A percentile compares a stretch with the other conserved stretches of the same genome.
Evolutionary conservation across 192 early-diverging fungal species (phyloP).

Genomic region (Jimgerdemannia lactiflua): DNA sequence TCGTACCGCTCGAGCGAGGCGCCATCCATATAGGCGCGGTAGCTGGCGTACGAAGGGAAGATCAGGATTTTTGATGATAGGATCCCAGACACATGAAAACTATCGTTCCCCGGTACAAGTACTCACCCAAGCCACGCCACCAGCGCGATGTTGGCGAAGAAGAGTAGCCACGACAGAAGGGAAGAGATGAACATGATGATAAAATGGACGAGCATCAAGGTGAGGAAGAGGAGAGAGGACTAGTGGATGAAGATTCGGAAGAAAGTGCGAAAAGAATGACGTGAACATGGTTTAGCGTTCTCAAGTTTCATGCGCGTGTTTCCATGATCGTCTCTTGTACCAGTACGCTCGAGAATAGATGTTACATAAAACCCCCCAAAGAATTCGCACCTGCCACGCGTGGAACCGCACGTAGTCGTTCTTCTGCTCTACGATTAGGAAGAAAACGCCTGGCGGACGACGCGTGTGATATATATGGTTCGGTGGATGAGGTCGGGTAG

Average conservation of each 20-base stretch:
- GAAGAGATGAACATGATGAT: conserved; percentile 45
- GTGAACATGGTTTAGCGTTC: background rate
- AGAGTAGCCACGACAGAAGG: conserved; percentile 42
- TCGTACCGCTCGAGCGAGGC: conserved; percentile 68
- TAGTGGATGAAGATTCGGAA: conserved; percentile 4
- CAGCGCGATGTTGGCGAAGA: conserved; percentile 34
- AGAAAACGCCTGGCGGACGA: conserved; percentile 50
- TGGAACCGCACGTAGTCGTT: conserved; percentile 74
- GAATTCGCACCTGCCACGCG: conserved; percentile 53
- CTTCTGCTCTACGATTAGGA: conserved; percentile 72
- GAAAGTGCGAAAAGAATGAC: conserved; percentile 9
- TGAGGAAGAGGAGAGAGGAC: conserved; percentile 30
- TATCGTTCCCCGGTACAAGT: background rate
- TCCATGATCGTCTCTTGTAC: too few species aligned
- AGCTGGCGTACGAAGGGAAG: conserved; percentile 31
- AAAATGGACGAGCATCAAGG: conserved; percentile 36
- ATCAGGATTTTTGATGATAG: background rate
- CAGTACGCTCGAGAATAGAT: background rate
- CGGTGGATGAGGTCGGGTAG: too few species aligned
- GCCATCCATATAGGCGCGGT: conserved; percentile 67
- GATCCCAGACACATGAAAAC: background rate
- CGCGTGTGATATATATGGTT: too few species aligned
- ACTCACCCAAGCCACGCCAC: conserved; percentile 43
- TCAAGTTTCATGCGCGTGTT: too few species aligned
- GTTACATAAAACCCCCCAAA: background rate